phyloP scores from a whole-genome alignment of 2,329 filamentous ascomycete species.

The Stemphylium lycopersici region DNA sequence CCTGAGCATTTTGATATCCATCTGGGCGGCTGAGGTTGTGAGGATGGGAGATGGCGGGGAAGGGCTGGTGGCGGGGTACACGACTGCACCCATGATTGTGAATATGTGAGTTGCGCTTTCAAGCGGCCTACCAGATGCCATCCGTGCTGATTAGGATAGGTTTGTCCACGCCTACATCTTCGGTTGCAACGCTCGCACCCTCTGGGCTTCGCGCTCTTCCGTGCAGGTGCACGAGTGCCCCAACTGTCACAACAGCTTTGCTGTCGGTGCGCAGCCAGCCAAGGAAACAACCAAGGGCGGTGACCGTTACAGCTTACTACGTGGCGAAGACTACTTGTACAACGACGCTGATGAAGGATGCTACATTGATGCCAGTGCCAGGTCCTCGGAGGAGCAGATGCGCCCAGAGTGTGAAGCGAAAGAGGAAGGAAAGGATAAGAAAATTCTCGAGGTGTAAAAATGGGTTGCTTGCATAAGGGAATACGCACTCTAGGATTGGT shows the following conservation, averaged over 20 bases:
- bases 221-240: constrained; percentile 20
- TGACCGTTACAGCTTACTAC: constrained; percentile 24
- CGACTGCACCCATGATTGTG: constrained; percentile 26
- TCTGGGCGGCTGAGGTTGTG: constrained; percentile 19
- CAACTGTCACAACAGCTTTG: constrained; percentile 22
- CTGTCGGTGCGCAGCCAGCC: background rate
- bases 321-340: constrained; percentile 26
- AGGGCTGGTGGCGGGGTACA: constrained; percentile 22
- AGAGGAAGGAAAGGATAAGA: constrained; percentile 15
- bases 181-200: constrained; percentile 6
- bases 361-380: constrained; percentile 8
- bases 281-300: constrained; percentile 6
- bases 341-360: constrained; percentile 19
- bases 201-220: background rate
- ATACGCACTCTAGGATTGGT: background rate
- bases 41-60: constrained; percentile 4
- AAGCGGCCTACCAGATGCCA: too few species aligned
- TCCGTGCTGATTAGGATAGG: constrained; percentile 14
- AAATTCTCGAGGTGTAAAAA: constrained; percentile 15
- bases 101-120: constrained; percentile 20
- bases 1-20: constrained; percentile 16
- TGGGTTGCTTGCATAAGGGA: too few species aligned
- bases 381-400: constrained; percentile 13
- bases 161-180: constrained; percentile 19
- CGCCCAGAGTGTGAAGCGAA: constrained; percentile 11